phyloP scores from a whole-genome alignment of 2,329 filamentous ascomycete genomes.

The Scleromitrula shiraiana region DNA sequence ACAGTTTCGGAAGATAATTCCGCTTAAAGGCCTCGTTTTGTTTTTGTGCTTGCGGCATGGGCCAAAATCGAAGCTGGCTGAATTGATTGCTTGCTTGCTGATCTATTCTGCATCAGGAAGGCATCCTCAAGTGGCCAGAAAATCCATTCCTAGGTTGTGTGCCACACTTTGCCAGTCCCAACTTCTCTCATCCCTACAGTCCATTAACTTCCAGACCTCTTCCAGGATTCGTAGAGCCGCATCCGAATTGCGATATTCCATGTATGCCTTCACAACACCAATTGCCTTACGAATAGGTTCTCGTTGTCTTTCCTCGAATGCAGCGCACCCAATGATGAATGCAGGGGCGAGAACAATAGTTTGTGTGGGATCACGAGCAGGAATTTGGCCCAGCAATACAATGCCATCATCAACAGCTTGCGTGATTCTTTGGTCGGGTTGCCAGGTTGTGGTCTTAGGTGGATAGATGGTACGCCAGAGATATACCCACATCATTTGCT shows the following conservation, averaged over 20 bases:
- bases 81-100: too few species aligned
- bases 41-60: too few species aligned
- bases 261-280: conserved; percentile 47
- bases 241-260: conserved; percentile 51
- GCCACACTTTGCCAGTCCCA: conserved; percentile 60
- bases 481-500: conserved; percentile 60
- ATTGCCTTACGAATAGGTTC: conserved; percentile 44
- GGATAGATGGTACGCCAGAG: conserved; percentile 54
- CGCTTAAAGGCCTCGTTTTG: too few species aligned
- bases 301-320: conserved; percentile 45
- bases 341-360: conserved; percentile 53
- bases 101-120: too few species aligned
- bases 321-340: conserved; percentile 52
- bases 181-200: conserved; percentile 45
- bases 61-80: too few species aligned
- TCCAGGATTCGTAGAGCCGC: conserved; percentile 46
- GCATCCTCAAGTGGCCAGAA: conserved; percentile 34
- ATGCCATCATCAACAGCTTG: conserved; percentile 50
- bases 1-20: too few species aligned
- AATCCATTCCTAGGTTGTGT: conserved; percentile 44
- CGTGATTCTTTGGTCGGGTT: conserved; percentile 41
- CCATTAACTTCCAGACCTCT: conserved; percentile 53
- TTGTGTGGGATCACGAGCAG: conserved; percentile 49
- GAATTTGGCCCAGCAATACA: conserved; percentile 45
- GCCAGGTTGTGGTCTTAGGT: conserved; percentile 33